Evolutionary conservation across 345 rosid genomes (phyloP), one percentile per base, ranked within the genome.

Genomic region (Rhodamnia argentea): DNA sequence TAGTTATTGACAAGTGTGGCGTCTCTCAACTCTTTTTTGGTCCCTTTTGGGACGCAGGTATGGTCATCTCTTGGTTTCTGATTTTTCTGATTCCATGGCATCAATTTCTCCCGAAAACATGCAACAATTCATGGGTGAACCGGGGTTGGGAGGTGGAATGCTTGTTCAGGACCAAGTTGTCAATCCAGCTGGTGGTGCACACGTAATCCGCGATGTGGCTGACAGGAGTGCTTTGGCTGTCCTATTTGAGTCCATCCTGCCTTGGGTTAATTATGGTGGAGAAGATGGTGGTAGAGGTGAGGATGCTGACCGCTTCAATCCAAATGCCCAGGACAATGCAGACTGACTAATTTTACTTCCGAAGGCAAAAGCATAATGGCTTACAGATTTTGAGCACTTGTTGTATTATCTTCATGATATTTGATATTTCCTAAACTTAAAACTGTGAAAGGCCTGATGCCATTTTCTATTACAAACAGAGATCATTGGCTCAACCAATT

Each of bases 41-140:
- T 56, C 42, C n/a, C 84, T 44, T 83, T 50, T 83, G 42, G 75
- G 56, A 44, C 84, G 58, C 86, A 93, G 97, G 92, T 94, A 93
- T 83, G 88, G 86, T 82, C 96, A 96, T 92, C 86, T 96, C 89
- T 57, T 90, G 90, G 93, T 92, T 24, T 94, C 94, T 85, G 98
- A 96, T 85, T 96, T 95, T 88, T 94, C 97, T 57, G 97, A 96
- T 90, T 84, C 92, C 10, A 89, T 92, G 87, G 89, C 96, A 53
- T 91, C 97, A 44, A 94, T 94, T 85, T 96, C 99, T 22, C 97
- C 97, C 23, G 98, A 93, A 86, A 94, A 93, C 90, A 88, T 95
- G 83, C 95, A 94, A 91, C 91, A 96, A 86, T 94, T 96, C 90
- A 91, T 94, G 88, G 92, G 92, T 86, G 97, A 92, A 85, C 92